These are phyloP conservation scores for Apiotrichum mycotoxinovorans DNA, from an alignment of 1,284 basidiomycete genomes.

Conservation along the genomic window DNA sequence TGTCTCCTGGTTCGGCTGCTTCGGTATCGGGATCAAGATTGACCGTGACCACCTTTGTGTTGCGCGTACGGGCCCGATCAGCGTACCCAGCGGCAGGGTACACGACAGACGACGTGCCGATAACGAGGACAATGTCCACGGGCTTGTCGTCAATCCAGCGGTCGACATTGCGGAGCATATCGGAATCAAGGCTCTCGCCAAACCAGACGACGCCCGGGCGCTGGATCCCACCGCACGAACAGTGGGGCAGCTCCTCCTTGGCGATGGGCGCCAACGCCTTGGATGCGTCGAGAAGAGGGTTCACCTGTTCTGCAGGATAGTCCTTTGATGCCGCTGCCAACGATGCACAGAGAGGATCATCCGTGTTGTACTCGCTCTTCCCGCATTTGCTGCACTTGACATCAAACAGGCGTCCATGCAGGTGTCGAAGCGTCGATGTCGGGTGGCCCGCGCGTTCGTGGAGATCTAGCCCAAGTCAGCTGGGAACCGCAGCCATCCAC, in stretches of 20 bases:
- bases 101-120: slow-evolving; percentile 14
- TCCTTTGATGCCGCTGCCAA: slow-evolving; percentile 5
- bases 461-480: slow-evolving; percentile 4
- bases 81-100: slow-evolving; percentile 16
- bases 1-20: slow-evolving; percentile 2
- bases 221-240: slow-evolving; percentile 7
- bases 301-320: neutral
- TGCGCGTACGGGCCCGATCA: slow-evolving; percentile 4
- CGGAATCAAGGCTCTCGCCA: slow-evolving; percentile 13
- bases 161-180: slow-evolving; percentile 10
- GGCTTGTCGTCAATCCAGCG: slow-evolving; percentile 9
- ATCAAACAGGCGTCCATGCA: slow-evolving; percentile 15
- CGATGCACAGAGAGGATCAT: slow-evolving; percentile 7
- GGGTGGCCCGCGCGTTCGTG: slow-evolving; percentile 17
- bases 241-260: slow-evolving; percentile 1
- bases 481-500: too few relatives aligned
- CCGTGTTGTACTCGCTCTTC: neutral
- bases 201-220: slow-evolving; percentile 20
- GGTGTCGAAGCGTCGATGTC: slow-evolving; percentile 1
- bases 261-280: slow-evolving; percentile 1
- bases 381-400: slow-evolving; percentile 12
- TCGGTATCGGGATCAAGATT: slow-evolving; percentile 11
- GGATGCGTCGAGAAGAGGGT: slow-evolving; percentile 7
- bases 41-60: slow-evolving; percentile 10
- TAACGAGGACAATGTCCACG: slow-evolving; percentile 14